These are phyloP conservation scores for Trichoderma erinaceum DNA, from an alignment of 495 filamentous ascomycete species.

Conservation along the genomic window DNA sequence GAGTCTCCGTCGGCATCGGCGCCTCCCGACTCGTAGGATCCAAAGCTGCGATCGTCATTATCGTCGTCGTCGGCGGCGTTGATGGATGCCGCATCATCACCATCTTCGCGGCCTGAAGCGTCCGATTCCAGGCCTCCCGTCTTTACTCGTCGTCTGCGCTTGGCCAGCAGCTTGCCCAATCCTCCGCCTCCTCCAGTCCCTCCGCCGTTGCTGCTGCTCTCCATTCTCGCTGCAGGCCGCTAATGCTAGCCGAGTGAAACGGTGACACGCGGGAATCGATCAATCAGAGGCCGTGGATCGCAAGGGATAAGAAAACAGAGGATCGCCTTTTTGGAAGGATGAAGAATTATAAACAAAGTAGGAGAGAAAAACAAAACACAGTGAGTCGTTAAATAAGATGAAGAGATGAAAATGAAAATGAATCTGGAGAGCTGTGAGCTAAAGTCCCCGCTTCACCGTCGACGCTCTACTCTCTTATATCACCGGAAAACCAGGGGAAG, in stretches of 20 bases:
- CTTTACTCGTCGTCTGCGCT: constrained; percentile 39
- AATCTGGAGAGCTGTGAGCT: no score
- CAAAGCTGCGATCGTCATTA: constrained; percentile 19
- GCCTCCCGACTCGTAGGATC: constrained; percentile 25
- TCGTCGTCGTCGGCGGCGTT: constrained; percentile 24
- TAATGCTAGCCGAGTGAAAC: background rate
- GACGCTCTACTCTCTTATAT: no score
- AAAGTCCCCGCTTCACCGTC: no score
- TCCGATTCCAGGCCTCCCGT: constrained; percentile 29
- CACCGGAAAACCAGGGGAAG: no score
- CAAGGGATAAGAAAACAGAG: background rate
- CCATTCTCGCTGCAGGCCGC: background rate
- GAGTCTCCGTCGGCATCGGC: constrained; percentile 11
- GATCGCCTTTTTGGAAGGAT: background rate
- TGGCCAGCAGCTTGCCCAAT: constrained; percentile 45
- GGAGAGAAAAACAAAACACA: background rate
- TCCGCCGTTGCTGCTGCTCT: background rate
- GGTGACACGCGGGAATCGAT: background rate
- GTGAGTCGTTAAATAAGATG: background rate
- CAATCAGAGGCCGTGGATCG: constrained; percentile 2
- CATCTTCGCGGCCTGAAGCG: constrained; percentile 7
- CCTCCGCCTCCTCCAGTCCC: constrained; percentile 28
- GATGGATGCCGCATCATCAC: constrained; percentile 24
- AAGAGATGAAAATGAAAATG: background rate
- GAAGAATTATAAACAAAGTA: background rate